Evolutionary conservation across 768 basidiomycete genomes (phyloP).

Genomic region (Hysterangium stoloniferum): DNA sequence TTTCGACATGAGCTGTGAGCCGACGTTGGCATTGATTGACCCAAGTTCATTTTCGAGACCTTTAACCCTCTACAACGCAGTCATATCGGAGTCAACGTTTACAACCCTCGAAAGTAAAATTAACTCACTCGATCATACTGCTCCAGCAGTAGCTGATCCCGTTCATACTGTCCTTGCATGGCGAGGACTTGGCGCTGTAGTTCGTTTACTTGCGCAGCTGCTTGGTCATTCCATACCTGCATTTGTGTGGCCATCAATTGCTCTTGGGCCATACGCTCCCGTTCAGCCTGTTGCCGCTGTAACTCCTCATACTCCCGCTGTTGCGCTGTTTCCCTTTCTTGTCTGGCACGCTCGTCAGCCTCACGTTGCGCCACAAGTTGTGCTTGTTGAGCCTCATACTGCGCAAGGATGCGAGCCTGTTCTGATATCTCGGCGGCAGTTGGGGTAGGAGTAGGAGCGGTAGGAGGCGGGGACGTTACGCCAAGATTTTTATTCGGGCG

Average conservation of each 20-base stretch:
- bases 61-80: conserved; percentile 76
- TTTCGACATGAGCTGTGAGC: conserved; percentile 81
- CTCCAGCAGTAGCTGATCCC: conserved; percentile 95
- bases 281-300: conserved; percentile 81
- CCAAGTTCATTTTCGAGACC: conserved; percentile 85
- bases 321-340: conserved; percentile 69
- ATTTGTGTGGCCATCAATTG: conserved; percentile 78
- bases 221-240: conserved; percentile 72
- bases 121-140: conserved; percentile 89
- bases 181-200: conserved; percentile 85
- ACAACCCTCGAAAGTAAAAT: not conserved
- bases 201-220: conserved; percentile 67
- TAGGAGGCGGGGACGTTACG: conserved; percentile 48
- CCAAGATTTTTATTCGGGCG: conserved; percentile 54
- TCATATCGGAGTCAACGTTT: conserved; percentile 12
- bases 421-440: conserved; percentile 71
- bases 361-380: conserved; percentile 76
- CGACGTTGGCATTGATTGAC: conserved; percentile 66
- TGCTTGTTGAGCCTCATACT: conserved; percentile 95
- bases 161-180: conserved; percentile 95
- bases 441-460: conserved; percentile 65
- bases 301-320: conserved; percentile 86
- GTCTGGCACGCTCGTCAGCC: conserved; percentile 72
- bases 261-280: conserved; percentile 83
- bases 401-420: conserved; percentile 88